Evolutionary conservation across 2,329 filamentous ascomycete genomes (phyloP), one percentile per base, ranked within the genome.

Genomic region (Penicillium sp.): DNA sequence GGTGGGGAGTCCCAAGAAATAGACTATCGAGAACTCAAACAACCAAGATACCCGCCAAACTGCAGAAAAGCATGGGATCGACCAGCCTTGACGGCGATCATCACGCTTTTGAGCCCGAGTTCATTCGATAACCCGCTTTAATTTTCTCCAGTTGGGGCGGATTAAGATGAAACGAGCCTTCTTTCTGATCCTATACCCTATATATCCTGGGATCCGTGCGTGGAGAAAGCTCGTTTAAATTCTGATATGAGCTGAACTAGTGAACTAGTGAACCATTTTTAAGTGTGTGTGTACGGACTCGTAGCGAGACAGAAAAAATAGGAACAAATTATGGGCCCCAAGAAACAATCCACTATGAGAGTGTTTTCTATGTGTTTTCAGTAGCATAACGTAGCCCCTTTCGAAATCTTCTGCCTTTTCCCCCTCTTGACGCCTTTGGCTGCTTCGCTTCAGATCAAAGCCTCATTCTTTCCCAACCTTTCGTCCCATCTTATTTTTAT

Each of bases 41-140:
- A 11, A 27, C 6, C 4, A 37, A 9, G 21, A 23, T 35, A 21
- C 19, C 48, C 23, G 35, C 29, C 16, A 37, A 19, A 50, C 35
- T 50, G 48, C 35, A 50, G 33, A 39, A 27, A 19, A 50, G 23
- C 23, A 29, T 19, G 19, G 21, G 48, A 50, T 50, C 48, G 33
- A 37, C 48, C 45, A 42, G 21, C n/a, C 33, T 21, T 50, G 48
- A 23, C 13, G 50, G 43, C 50, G 50, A 53, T 53, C 50, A 47
- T 46, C 50, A 23, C 42, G 29, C 25, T 35, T 52, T 45, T 53
- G 27, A 53, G 50, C 39, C 50, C 42, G 35, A 21, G 21, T 50
- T 35, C 33, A 11, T 42, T 39, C 25, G 37, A 42, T 25, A 50
- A 50, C 23, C 33, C 37, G 42, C n/a, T 49, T 35, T 45, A 37